Evolutionary conservation across 108 stramenopile genomes (phyloP), one percentile per base, ranked within the genome.

Genomic region (Seminavis robusta): DNA sequence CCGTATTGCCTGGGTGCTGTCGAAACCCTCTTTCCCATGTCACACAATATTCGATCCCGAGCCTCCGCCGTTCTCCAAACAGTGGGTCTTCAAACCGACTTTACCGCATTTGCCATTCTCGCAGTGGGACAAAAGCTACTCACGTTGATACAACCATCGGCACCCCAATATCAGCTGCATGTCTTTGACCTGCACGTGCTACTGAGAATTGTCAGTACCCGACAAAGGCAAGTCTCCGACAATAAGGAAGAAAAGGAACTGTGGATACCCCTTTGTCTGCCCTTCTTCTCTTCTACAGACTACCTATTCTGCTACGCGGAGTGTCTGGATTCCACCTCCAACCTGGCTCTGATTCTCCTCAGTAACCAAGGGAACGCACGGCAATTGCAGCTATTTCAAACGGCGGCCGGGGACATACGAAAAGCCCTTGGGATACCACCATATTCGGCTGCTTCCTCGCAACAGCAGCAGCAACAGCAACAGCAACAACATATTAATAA

Each of bases 241-340:
- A n/a, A n/a, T n/a, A n/a, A n/a, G n/a, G n/a, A n/a, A n/a, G n/a
- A n/a, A n/a, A 63, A 54, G 17, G 88, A 89, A 59, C 61, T 79
- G 20, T 89, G 88, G 88, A 73, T 84, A 46, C 88, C 88, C 2
- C 45, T 89, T 24, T 89, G 88, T 51, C 51, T 89, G 17, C 88
- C 88, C 8, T 65, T 81, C 8, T 86, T 89, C 37, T 68, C 80
- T 48, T 69, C 79, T 8, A 64, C 79, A 17, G 88, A 80, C 44
- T 89, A 81, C 63, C 65, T 88, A 3, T 83, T 84, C 44, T 77
- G 81, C 13, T 88, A 78, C 52, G 72, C 75, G 3, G 55, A 50
- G 38, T 84, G 77, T 37, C 64, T 84, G 23, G 78, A 88, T 58
- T 63, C 52, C 8, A 54, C 48, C 8, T 74, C 83, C 7, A 69